Base-by-base conservation (phyloP, 192 early-diverging fungal species). In the Oehlia diaphana region DNA sequence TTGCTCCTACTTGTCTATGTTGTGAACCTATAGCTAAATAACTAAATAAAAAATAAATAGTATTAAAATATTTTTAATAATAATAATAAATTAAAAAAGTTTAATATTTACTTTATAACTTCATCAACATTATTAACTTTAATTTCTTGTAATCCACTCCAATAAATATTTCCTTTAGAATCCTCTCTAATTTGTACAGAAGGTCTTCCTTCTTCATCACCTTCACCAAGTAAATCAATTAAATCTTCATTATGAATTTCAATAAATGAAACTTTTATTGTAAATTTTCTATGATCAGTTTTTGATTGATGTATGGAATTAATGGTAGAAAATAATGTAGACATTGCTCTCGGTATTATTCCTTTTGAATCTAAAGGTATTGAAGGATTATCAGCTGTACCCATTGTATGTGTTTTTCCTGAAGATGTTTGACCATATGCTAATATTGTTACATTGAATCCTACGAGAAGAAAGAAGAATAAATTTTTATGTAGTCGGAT, bases 231-330 rank as follows among this genome's bases (percentile, higher is more conserved):
- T 63, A 99, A 85, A 86, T 99, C 97, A 28, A 96, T 92, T 63
- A 98, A 85, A 53, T 99, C 97, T 79, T 99, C 97, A 82, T 99
- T 99, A 84, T 99, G 97, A 13, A 98, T 90, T 77, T 99, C 97
- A 28, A 99, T 82, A 87, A 97, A 99, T 9, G 96, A 96, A 7
- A 97, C 94, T 23, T 85, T 86, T n/a, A 94, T 83, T 4, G 79
- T 81, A n/a, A 82, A 86, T 33, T 83, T 83, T 44, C 72, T 71
- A 10, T 73, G 26, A 37, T 80, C 78, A 5, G 77, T 76, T 31
- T 80, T 77, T 44, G 82, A 75, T n/a, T 53, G 61, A 69, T 74
- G 81, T 13, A 80, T 80, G 33, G 61, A 67, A 10, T 84, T 80
- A 71, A 95, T 58, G 16, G 14, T 21, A 21, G 53, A 21, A 58